A percentile compares a stretch with the other conserved stretches of the same genome.
Evolutionary conservation across 371 early-diverging fungal genomes (phyloP).

Genomic region (Mucor lusitanicus): DNA sequence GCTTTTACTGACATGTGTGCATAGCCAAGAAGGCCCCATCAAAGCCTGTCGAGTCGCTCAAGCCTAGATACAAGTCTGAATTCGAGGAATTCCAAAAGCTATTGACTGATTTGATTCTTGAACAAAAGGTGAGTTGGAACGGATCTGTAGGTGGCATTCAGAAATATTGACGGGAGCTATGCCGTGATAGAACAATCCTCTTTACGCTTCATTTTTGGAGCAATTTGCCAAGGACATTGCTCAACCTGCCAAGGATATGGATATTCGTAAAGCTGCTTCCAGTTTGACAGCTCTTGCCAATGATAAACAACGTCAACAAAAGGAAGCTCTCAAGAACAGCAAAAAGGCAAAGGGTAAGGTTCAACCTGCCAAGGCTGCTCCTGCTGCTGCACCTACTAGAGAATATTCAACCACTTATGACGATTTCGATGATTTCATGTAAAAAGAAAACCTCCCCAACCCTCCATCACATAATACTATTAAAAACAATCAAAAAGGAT

Average conservation of each 20-base stretch:
- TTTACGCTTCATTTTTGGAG: constrained; percentile 75
- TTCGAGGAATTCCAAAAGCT: constrained; percentile 77
- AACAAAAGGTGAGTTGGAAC: constrained; percentile 58
- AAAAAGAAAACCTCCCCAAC: constrained; percentile 30
- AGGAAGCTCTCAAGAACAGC: constrained; percentile 68
- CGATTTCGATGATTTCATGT: constrained; percentile 87
- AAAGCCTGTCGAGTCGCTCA: constrained; percentile 63
- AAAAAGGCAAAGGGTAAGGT: constrained; percentile 68
- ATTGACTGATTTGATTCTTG: constrained; percentile 69
- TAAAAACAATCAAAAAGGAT: neutral
- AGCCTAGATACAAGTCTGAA: constrained; percentile 85
- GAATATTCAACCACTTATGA: constrained; percentile 57
- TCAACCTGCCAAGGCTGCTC: constrained; percentile 51
- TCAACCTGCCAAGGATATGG: constrained; percentile 78
- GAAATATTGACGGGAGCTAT: neutral
- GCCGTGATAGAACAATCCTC: constrained; percentile 29
- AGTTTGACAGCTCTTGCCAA: constrained; percentile 84
- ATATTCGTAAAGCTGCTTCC: constrained; percentile 81
- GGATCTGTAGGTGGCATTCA: neutral
- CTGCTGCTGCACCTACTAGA: constrained; percentile 42
- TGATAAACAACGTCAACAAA: constrained; percentile 86
- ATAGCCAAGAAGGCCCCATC: constrained; percentile 27
- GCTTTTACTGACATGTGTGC: constrained; percentile 2
- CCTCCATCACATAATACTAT: neutral
- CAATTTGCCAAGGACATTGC: constrained; percentile 77